A percentile compares a stretch with the other conserved stretches of the same genome.
phyloP scores from a whole-genome alignment of 2,329 filamentous ascomycete genomes.

The Thelonectria discophora region DNA sequence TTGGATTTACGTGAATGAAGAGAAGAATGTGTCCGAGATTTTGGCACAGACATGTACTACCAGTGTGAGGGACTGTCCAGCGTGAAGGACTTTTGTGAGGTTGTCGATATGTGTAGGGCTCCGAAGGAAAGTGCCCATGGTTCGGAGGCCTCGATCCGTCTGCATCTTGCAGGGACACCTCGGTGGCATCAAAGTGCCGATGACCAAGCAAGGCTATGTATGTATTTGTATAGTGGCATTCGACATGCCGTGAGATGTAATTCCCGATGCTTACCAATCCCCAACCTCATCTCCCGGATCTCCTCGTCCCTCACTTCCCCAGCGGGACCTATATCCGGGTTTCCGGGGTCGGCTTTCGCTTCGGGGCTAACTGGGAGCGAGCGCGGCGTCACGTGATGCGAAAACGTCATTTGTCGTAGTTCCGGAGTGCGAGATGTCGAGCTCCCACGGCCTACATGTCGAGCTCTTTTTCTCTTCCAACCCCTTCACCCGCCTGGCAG shows the following conservation, averaged over 20 bases:
- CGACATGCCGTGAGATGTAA: slow-evolving; percentile 4
- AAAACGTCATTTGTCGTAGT: slow-evolving; percentile 16
- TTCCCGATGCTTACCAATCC: slow-evolving; percentile 18
- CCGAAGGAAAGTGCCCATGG: too few relatives aligned
- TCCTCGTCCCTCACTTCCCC: too few relatives aligned
- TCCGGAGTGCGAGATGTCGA: slow-evolving; percentile 10
- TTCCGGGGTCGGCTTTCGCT: slow-evolving; percentile 15
- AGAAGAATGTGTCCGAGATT: slow-evolving; percentile 13
- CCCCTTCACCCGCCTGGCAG: slow-evolving; percentile 30
- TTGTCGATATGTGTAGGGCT: too few relatives aligned
- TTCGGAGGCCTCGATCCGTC: too few relatives aligned
- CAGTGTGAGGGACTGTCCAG: neutral
- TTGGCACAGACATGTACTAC: slow-evolving; percentile 10
- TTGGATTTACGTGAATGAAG: slow-evolving; percentile 25
- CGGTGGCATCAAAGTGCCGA: neutral
- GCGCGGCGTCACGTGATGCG: slow-evolving; percentile 18
- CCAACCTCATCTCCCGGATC: neutral
- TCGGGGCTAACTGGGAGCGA: slow-evolving; percentile 10
- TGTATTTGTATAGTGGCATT: slow-evolving; percentile 2
- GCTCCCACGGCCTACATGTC: slow-evolving; percentile 18
- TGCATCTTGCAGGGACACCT: neutral
- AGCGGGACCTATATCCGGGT: slow-evolving; percentile 18
- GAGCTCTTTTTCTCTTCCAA: slow-evolving; percentile 20
- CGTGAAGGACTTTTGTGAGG: neutral
- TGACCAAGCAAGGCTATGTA: neutral